Base-by-base conservation (phyloP, 176 grass and related monocot species). In the Avena eriantha region DNA sequence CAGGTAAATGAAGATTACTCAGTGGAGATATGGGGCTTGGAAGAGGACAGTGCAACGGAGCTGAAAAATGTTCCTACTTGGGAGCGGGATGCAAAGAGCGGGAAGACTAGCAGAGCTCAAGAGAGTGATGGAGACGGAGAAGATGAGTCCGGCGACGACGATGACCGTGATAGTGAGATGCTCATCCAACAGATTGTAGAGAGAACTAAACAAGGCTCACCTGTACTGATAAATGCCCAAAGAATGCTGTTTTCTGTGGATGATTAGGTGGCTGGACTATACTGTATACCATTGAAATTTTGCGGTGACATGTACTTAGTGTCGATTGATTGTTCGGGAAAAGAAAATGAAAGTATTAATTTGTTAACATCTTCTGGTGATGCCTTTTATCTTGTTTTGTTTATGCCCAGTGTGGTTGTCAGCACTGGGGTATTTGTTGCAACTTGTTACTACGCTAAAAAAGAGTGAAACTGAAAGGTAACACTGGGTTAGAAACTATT, bases 181-280 rank as follows among this genome's bases (percentile, higher is more conserved):
- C 82, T 98, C 55, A 92, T 98, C 59, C 82, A 96, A 73, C 94
- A 94, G 73, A 94, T 98, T 91, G 59, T 98, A 80, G 97, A 98
- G 86, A 92, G 90, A 91, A 96, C 93, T 77, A 98, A 86, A 80
- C 88, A 96, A 84, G 94, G 97, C 65, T 96, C 94, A 86, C 85
- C 88, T 76, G 77, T 90, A 83, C 87, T 94, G 43, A 78, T 93
- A 72, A 87, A 98, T 84, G 97, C 93, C 24, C 92, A 98, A 85
- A 93, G 86, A 86, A 82, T 96, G 60, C 76, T 98, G 79, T 92
- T 91, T 87, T 96, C 92, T 83, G 78, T 87, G 54, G 94, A 98
- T 90, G 90, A 90, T 77, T 96, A 89, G 84, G 4, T 73, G 33
- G 12, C 31, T 77, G 81, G 21, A 80, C 41, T 88, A 69, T 80